These are phyloP conservation scores for Pterocarpus santalinus DNA, from an alignment of 306 rosid species.

Conservation along the genomic window DNA sequence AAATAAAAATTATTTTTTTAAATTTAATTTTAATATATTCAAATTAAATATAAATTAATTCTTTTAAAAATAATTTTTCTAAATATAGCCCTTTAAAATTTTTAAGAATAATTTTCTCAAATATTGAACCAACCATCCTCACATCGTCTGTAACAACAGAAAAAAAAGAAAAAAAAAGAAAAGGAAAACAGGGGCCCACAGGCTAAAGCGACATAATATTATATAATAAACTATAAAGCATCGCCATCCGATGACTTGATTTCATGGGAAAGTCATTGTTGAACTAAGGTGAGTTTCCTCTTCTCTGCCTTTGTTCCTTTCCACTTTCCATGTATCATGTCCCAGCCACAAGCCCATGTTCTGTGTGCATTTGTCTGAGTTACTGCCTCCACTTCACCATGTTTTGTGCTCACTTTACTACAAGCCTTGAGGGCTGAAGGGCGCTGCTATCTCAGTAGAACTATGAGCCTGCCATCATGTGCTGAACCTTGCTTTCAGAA, in stretches of 20 bases:
- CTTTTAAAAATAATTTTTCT: too few species aligned
- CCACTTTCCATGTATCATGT: background rate
- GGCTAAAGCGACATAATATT: background rate
- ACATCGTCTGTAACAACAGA: too few species aligned
- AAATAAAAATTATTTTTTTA: too few species aligned
- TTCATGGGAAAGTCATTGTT: constrained; percentile 18
- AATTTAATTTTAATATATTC: too few species aligned
- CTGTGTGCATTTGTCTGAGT: background rate
- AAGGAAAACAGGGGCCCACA: background rate
- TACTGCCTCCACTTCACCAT: background rate
- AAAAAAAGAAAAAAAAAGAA: too few species aligned
- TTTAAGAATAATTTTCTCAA: too few species aligned
- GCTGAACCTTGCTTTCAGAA: background rate
- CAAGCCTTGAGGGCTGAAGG: background rate
- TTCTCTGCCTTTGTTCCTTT: background rate
- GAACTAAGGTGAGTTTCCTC: constrained; percentile 2
- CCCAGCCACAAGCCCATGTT: background rate
- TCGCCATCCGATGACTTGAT: background rate
- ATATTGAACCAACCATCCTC: too few species aligned
- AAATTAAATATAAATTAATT: too few species aligned
- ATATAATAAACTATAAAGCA: background rate
- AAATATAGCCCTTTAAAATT: too few species aligned
- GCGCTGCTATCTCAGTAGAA: background rate
- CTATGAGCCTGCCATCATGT: background rate
- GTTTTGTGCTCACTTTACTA: background rate